phyloP scores from a whole-genome alignment of 805 yeast species.

The Metschnikowia chrysomelidarum region DNA sequence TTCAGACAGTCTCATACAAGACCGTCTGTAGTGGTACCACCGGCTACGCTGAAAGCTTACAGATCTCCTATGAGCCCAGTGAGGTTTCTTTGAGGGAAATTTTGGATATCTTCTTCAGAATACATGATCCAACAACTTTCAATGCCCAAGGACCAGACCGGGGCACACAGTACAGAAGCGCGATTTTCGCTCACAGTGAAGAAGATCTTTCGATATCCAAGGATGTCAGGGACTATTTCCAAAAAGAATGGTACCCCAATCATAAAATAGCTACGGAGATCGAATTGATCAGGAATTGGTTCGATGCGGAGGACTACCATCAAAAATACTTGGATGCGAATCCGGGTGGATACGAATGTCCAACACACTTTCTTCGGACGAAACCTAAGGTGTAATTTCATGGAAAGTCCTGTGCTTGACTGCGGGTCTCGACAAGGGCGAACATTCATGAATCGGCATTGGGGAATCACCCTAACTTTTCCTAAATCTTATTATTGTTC shows the following conservation, averaged over 20 bases:
- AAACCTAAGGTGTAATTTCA: constrained; percentile 41
- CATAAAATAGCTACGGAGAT: constrained; percentile 67
- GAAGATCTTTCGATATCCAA: constrained; percentile 47
- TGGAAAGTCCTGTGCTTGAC: too few species aligned
- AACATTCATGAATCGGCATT: too few species aligned
- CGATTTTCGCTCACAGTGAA: constrained; percentile 62
- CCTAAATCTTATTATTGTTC: too few species aligned
- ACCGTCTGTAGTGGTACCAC: constrained; percentile 79
- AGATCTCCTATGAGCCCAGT: constrained; percentile 76
- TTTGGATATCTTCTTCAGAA: constrained; percentile 80
- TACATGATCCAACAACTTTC: constrained; percentile 90
- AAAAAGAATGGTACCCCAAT: constrained; percentile 72
- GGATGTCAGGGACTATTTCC: constrained; percentile 50
- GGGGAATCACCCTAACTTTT: too few species aligned
- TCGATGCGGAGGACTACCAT: constrained; percentile 96
- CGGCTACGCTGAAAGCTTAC: constrained; percentile 76
- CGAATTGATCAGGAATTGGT: constrained; percentile 65
- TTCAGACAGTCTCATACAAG: constrained; percentile 46
- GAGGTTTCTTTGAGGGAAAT: constrained; percentile 57
- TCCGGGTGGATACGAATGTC: constrained; percentile 87
- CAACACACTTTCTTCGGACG: constrained; percentile 79
- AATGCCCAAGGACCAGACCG: constrained; percentile 83
- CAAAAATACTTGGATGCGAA: constrained; percentile 77
- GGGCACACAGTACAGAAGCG: constrained; percentile 91
- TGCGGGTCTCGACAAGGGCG: too few species aligned